These are phyloP conservation scores for Fusarium pseudonygamai DNA, from an alignment of 2,329 filamentous ascomycete species.

Conservation along the genomic window DNA sequence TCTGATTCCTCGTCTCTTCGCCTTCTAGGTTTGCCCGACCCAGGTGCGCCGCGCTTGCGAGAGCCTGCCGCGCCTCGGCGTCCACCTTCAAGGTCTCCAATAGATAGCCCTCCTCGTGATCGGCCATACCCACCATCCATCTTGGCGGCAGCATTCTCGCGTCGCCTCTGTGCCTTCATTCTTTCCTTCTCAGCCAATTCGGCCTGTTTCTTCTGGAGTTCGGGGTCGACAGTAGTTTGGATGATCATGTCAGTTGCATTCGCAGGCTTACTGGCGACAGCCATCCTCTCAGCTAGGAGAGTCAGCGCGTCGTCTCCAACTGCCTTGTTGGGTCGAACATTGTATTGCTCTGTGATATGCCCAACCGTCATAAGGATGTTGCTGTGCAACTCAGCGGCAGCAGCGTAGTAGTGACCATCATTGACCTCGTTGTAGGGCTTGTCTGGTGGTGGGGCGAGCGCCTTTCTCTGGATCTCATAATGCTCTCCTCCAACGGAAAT, in stretches of 20 bases:
- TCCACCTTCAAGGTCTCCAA: constrained; percentile 74
- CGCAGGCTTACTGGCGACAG: constrained; percentile 67
- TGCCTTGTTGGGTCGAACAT: constrained; percentile 72
- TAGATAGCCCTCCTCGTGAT: constrained; percentile 67
- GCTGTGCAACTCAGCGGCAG: constrained; percentile 73
- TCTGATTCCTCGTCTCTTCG: constrained; percentile 79
- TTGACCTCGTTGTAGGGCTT: constrained; percentile 72
- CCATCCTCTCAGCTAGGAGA: constrained; percentile 73
- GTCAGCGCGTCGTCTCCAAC: constrained; percentile 77
- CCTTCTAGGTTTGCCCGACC: constrained; percentile 61
- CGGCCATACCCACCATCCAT: constrained; percentile 66
- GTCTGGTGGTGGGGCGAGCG: constrained; percentile 68
- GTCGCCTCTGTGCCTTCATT: constrained; percentile 70
- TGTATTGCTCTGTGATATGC: constrained; percentile 78
- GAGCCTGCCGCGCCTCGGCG: constrained; percentile 58
- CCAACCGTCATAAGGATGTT: constrained; percentile 77
- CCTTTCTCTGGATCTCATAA: constrained; percentile 77
- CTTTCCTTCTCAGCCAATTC: constrained; percentile 80
- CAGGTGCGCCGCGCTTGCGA: constrained; percentile 63
- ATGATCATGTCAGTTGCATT: constrained; percentile 72
- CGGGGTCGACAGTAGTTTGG: constrained; percentile 76
- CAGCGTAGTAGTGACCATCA: constrained; percentile 80
- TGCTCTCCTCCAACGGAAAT: constrained; percentile 79
- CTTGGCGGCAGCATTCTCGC: constrained; percentile 73
- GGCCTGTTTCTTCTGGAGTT: constrained; percentile 77